Evolutionary conservation across 495 filamentous ascomycete species (phyloP).

Genomic region (Penicillium canariense): DNA sequence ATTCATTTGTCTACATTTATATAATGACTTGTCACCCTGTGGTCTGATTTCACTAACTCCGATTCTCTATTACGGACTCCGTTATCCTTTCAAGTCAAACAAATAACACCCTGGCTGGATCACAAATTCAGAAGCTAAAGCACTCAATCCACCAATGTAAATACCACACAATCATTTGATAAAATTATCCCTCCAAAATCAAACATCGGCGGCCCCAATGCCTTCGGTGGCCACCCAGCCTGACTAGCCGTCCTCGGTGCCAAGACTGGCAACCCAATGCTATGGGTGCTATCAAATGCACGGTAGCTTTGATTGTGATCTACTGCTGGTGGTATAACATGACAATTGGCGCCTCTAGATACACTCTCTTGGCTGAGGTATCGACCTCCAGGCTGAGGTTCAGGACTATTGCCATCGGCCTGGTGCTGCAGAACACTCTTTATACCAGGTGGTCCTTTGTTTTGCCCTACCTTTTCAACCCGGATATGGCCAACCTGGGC

Average conservation of each 20-base stretch:
- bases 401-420: conserved; percentile 34
- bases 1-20: too few relatives aligned
- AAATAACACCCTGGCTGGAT: too few relatives aligned
- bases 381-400: conserved; percentile 27
- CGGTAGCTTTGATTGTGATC: conserved; percentile 24
- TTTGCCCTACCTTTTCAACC: conserved; percentile 14
- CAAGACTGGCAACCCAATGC: conserved; percentile 11
- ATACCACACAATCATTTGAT: too few relatives aligned
- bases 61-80: too few relatives aligned
- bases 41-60: too few relatives aligned
- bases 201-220: conserved; percentile 17
- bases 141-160: too few relatives aligned
- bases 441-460: conserved; percentile 32
- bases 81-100: too few relatives aligned
- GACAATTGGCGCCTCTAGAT: conserved; percentile 34
- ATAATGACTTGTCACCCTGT: too few relatives aligned
- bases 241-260: conserved; percentile 20
- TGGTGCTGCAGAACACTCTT: conserved; percentile 26
- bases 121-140: too few relatives aligned
- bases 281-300: conserved; percentile 18
- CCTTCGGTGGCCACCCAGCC: conserved; percentile 20
- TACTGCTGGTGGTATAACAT: conserved; percentile 31
- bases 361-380: conserved; percentile 27
- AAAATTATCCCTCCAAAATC: too few relatives aligned
- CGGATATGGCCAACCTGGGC: conserved; percentile 13